Percentiles rank a stretch among this genome's conserved stretches.
Conservation (phyloP, 2,329 filamentous ascomycete species). For the Penicillium sumatraense region DNA sequence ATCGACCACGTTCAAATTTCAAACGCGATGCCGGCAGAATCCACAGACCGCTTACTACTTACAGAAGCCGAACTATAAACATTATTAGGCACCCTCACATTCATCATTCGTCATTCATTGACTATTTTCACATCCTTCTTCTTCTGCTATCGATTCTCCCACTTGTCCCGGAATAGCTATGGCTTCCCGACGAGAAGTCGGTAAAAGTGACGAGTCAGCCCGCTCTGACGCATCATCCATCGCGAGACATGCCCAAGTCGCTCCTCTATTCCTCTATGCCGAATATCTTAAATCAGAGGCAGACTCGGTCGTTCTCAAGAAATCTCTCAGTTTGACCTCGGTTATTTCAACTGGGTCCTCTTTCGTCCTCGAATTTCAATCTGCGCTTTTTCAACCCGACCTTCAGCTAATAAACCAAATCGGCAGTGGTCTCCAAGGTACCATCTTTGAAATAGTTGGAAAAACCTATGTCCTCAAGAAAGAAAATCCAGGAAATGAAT, state of each 20-base stretch:
- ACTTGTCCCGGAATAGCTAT: not conserved
- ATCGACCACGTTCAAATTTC: no score
- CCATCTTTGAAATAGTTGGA: constrained; percentile 13
- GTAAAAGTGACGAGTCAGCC: not conserved
- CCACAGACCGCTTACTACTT: no score
- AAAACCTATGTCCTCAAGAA: constrained; percentile 7
- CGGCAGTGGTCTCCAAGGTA: constrained; percentile 13
- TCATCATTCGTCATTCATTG: not conserved
- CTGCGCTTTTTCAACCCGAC: constrained; percentile 1
- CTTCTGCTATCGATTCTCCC: not conserved
- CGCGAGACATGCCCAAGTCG: not conserved
- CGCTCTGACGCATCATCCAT: not conserved
- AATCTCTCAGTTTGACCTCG: constrained; percentile 4
- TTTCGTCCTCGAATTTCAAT: not conserved
- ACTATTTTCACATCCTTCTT: not conserved
- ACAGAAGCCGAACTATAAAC: no score
- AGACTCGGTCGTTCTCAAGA: not conserved
- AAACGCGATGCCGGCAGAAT: no score
- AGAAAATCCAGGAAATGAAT: constrained; percentile 14
- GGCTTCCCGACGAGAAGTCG: not conserved
- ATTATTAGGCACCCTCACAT: not conserved
- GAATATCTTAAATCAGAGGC: not conserved
- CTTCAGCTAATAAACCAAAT: constrained; percentile 14
- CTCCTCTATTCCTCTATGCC: not conserved
- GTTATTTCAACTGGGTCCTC: constrained; percentile 10